A percentile compares a stretch with the other conserved stretches of the same genome.
Conservation (phyloP, 1,284 basidiomycete species). For the Heliocybe sulcata region DNA sequence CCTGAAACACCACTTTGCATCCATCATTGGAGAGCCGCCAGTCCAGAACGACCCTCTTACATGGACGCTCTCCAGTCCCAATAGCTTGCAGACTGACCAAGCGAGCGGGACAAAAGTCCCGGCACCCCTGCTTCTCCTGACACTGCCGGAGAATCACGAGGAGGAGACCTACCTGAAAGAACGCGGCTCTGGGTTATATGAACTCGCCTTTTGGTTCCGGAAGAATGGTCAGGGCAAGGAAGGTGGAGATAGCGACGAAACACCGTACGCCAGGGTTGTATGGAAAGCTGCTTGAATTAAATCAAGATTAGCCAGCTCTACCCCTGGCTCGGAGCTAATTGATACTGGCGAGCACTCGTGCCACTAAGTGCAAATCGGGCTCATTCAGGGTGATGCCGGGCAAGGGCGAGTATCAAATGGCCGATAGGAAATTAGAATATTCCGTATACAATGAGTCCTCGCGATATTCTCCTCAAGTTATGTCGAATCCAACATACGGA, state of each 20-base stretch:
- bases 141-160: constrained; percentile 23
- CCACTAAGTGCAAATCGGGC: no score
- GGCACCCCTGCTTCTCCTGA: constrained; percentile 28
- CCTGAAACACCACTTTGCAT: constrained; percentile 29
- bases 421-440: no score
- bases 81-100: background rate
- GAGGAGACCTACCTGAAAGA: constrained; percentile 27
- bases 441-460: no score
- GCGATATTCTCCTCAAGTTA: no score
- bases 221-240: constrained; percentile 9
- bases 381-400: no score
- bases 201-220: constrained; percentile 39
- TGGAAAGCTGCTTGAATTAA: constrained; percentile 21
- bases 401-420: no score
- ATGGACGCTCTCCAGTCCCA: background rate
- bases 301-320: no score
- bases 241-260: constrained; percentile 21
- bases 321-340: no score
- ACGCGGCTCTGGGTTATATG: constrained; percentile 34
- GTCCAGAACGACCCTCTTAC: constrained; percentile 3
- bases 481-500: no score
- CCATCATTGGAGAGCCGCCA: constrained; percentile 38
- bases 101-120: background rate
- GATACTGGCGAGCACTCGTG: no score
- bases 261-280: constrained; percentile 38